These are phyloP conservation scores for Curvularia spicifera DNA, from an alignment of 2,329 filamentous ascomycete species.

Conservation along the genomic window DNA sequence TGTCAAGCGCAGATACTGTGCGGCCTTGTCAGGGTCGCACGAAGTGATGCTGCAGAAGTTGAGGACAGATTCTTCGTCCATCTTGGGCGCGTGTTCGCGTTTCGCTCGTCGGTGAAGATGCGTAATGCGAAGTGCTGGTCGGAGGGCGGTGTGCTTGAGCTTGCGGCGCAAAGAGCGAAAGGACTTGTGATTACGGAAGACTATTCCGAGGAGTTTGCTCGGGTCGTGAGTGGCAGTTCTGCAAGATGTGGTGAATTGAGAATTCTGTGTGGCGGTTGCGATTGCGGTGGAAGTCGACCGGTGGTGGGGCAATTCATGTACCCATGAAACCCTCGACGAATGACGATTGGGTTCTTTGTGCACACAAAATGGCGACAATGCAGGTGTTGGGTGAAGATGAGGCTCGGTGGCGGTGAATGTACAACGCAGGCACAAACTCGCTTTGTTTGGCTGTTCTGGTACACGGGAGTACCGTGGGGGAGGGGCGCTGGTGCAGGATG, in stretches of 20 bases:
- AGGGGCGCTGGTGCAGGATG: not conserved
- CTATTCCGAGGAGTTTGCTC: conserved; percentile 1
- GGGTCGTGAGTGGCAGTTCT: not conserved
- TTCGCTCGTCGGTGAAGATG: not conserved
- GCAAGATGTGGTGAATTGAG: conserved; percentile 2
- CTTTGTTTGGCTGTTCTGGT: conserved; percentile 8
- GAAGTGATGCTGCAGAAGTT: conserved; percentile 85
- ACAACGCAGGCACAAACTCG: conserved; percentile 8
- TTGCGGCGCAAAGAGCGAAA: not conserved
- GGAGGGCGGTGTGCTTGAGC: not conserved
- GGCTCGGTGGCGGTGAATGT: conserved; percentile 1
- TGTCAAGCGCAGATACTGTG: conserved; percentile 83
- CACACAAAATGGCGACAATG: not conserved
- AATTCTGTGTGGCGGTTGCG: conserved; percentile 20
- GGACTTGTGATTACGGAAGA: conserved; percentile 3
- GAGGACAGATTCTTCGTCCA: conserved; percentile 65
- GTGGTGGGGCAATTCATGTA: conserved; percentile 34
- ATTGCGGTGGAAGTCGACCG: conserved; percentile 20
- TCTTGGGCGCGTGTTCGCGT: conserved; percentile 21
- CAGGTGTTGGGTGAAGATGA: not conserved
- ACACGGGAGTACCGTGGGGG: not conserved
- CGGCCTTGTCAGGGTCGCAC: conserved; percentile 73
- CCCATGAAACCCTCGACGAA: conserved; percentile 18
- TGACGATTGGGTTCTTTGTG: conserved; percentile 4
- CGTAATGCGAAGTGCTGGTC: not conserved